These are phyloP conservation scores for Chernovozyma aurita DNA, from an alignment of 1,139 yeast species.

Conservation along the genomic window DNA sequence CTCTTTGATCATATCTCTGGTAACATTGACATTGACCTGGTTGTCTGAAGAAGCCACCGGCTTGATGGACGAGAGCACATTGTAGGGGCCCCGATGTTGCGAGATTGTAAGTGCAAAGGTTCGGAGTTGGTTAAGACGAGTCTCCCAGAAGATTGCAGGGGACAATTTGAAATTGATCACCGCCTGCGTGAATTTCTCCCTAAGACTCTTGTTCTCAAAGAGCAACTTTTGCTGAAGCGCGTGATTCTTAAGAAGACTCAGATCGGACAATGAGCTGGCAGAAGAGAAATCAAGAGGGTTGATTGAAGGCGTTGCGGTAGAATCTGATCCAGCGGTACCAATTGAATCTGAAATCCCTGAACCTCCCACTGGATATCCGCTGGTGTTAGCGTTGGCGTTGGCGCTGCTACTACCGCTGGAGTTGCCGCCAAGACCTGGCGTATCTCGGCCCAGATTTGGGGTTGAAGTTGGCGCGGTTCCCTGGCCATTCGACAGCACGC, in stretches of 20 bases:
- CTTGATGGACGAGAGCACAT: conserved; percentile 86
- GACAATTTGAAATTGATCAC: conserved; percentile 77
- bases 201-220: conserved; percentile 63
- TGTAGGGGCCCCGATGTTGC: conserved; percentile 90
- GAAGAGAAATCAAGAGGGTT: conserved; percentile 23
- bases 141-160: conserved; percentile 84
- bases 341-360: no score
- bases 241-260: conserved; percentile 56
- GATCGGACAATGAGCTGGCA: conserved; percentile 31
- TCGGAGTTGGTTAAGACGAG: conserved; percentile 72
- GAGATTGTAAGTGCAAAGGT: conserved; percentile 81
- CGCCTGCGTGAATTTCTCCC: conserved; percentile 79
- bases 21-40: conserved; percentile 86
- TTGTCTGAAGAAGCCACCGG: conserved; percentile 90
- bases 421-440: no score
- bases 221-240: conserved; percentile 76
- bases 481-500: no score
- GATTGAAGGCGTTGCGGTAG: conserved; percentile 3
- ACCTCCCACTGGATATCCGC: no score
- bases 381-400: no score
- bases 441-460: no score
- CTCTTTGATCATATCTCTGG: conserved; percentile 84
- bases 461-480: no score
- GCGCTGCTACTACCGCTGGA: no score
- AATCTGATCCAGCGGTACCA: no score